Base-by-base conservation (phyloP, 31 red algal species). In the Porphyra umbilicalis region DNA sequence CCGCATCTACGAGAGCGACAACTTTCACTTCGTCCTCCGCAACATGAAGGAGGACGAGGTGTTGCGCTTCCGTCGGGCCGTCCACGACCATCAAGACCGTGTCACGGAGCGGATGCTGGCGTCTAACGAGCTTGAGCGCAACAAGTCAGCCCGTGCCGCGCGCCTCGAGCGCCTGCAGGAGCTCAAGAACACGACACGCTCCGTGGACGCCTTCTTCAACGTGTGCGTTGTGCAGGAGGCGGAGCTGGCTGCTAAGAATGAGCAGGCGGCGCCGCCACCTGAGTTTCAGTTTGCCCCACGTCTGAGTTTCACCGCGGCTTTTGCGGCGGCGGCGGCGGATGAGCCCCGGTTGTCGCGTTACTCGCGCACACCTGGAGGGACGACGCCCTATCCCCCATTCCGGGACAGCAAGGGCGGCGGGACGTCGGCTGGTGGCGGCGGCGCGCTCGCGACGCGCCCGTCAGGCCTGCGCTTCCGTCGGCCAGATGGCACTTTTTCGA, bases 1-100 rank as follows among this genome's bases (percentile, higher is more conserved):
- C 31, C 88, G 88, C 18, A 90, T 90, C 57, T 85, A 85, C 40
- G 88, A 90, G 82, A 85, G 82, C 36, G 33, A 80, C 39, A 82
- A 89, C 71, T 89, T 83, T 39, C 33, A 83, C n/a, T 89, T 83
- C 44, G 87, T 89, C 2, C 37, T 83, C 31, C 36, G 79, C 38
- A 83, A 83, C 75, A 75, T 42, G 25, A 80, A 75, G 33, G 81
- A 89, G 77, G 87, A 89, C 30, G 87, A 81, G 32, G 83, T 83
- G 35, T 76, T 89, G 0, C 79, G 87, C n/a, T 83, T 83, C 75
- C 82, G 83, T 15, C 39, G 87, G 31, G 87, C 87, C 7, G 80
- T 89, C 33, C 87, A 89, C 57, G 87, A 89, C 34, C 87, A 89
- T 31, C 82, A 89, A 36, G 78, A 82, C 75, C 32, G 87, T 35